A percentile compares a stretch with the other conserved stretches of the same genome.
Conservation (phyloP, 169 alveolate species). For the Plasmodium fragile region DNA sequence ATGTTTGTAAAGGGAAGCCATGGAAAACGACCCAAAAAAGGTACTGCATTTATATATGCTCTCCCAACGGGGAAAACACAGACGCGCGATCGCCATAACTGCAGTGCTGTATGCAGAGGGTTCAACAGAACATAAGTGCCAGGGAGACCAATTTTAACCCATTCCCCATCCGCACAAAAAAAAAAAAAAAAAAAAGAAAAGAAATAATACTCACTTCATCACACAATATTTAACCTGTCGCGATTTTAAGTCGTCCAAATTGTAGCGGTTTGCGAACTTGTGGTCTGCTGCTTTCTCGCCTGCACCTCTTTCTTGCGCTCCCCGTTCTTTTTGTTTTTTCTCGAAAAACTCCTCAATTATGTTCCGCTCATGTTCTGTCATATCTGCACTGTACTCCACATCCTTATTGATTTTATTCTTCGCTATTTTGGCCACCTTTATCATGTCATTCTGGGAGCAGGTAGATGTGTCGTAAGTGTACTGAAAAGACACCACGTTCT, state of each 20-base stretch:
- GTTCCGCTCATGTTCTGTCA: constrained; percentile 27
- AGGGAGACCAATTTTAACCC: neutral
- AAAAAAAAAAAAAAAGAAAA: neutral
- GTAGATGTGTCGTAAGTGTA: constrained; percentile 17
- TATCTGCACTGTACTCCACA: constrained; percentile 27
- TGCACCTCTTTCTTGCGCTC: neutral
- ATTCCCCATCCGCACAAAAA: neutral
- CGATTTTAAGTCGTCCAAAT: constrained; percentile 43
- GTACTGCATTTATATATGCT: neutral
- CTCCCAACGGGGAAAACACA: neutral
- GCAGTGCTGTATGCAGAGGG: neutral
- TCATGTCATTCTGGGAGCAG: neutral
- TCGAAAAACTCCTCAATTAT: constrained; percentile 51
- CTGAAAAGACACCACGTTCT: constrained; percentile 41
- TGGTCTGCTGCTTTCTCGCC: neutral
- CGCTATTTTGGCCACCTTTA: constrained; percentile 21
- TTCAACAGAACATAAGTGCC: neutral
- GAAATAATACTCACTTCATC: constrained; percentile 1
- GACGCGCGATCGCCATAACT: neutral
- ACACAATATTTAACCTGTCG: constrained; percentile 10
- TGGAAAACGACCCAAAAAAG: neutral
- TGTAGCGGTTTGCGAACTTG: constrained; percentile 11
- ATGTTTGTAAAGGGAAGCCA: neutral
- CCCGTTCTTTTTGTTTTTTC: constrained; percentile 27
- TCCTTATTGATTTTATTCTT: constrained; percentile 46